A percentile compares a stretch with the other conserved stretches of the same genome.
Conservation (phyloP, 2,329 filamentous ascomycete genomes). For the Penicillium freii region DNA sequence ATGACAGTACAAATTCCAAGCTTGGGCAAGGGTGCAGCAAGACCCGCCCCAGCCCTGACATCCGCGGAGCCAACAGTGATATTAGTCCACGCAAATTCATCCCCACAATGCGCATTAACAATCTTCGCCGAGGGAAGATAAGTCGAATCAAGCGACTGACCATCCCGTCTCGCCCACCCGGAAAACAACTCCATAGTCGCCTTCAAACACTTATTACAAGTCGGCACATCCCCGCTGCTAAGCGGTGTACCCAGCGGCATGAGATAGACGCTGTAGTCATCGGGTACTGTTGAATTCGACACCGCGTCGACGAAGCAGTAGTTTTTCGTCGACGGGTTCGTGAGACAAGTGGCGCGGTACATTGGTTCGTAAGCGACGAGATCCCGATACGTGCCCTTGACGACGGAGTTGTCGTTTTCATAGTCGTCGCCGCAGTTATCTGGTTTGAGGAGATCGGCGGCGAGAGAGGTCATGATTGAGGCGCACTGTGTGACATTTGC, state of each 20-base stretch:
- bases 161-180: constrained; percentile 62
- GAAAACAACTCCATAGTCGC: constrained; percentile 81
- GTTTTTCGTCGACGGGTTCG: constrained; percentile 60
- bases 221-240: constrained; percentile 60
- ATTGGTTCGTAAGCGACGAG: constrained; percentile 74
- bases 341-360: constrained; percentile 78
- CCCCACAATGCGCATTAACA: constrained; percentile 65
- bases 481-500: constrained; percentile 66
- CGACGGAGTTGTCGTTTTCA: constrained; percentile 63
- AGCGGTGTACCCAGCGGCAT: constrained; percentile 74
- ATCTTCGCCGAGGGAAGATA: constrained; percentile 71
- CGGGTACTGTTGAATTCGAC: constrained; percentile 68
- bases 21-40: constrained; percentile 6
- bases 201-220: constrained; percentile 72
- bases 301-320: constrained; percentile 83
- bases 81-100: constrained; percentile 53
- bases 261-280: constrained; percentile 80
- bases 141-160: constrained; percentile 64
- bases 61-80: constrained; percentile 33
- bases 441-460: constrained; percentile 60
- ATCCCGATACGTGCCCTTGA: constrained; percentile 71
- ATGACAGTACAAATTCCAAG: constrained; percentile 3
- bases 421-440: constrained; percentile 72
- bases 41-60: constrained; percentile 12
- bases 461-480: constrained; percentile 62